Evolutionary conservation across 495 filamentous ascomycete species (phyloP).

Genomic region (Aspergillus nidulans): DNA sequence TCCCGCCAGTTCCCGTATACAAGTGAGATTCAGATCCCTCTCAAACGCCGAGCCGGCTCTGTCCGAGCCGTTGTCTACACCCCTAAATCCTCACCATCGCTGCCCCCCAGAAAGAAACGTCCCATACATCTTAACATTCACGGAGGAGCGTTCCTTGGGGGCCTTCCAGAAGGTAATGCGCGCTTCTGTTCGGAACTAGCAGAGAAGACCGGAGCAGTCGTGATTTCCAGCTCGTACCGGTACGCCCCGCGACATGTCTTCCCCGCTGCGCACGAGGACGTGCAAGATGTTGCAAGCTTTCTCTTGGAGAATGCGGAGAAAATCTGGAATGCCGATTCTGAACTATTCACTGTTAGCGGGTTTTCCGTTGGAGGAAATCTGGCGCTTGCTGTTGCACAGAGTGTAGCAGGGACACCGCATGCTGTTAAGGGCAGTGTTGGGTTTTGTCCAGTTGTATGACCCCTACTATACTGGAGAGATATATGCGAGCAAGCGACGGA

Average conservation of each 20-base stretch:
- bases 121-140: conserved; percentile 13
- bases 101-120: neutral
- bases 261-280: conserved; percentile 8
- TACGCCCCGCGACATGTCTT: conserved; percentile 4
- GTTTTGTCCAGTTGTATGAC: neutral
- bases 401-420: neutral
- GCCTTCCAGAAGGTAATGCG: conserved; percentile 9
- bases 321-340: conserved; percentile 3
- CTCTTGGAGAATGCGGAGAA: neutral
- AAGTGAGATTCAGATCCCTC: neutral
- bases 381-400: conserved; percentile 8
- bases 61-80: conserved; percentile 7
- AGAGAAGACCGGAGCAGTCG: conserved; percentile 3
- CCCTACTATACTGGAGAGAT: no score
- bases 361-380: conserved; percentile 10
- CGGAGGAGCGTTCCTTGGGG: conserved; percentile 10
- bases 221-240: conserved; percentile 7
- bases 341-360: conserved; percentile 1
- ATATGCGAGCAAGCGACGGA: no score
- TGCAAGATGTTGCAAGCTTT: conserved; percentile 5
- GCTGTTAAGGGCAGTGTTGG: neutral
- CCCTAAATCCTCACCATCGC: neutral
- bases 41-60: conserved; percentile 1
- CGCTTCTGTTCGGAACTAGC: conserved; percentile 7
- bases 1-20: neutral